Evolutionary conservation across 1,284 basidiomycete species (phyloP).

Genomic region (Sanghuangporus weigelae): DNA sequence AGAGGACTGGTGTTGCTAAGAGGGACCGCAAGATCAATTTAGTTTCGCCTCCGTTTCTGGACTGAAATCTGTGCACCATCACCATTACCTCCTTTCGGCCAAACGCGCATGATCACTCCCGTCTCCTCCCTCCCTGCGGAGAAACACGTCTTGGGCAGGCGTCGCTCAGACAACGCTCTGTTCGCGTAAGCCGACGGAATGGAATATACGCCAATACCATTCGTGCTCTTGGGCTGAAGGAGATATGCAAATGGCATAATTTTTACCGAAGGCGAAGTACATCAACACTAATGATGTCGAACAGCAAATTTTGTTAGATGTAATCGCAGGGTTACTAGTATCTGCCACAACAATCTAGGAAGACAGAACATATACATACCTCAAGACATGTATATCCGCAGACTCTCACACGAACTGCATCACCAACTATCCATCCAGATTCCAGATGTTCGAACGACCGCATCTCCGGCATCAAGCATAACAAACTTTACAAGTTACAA

Average conservation of each 20-base stretch:
- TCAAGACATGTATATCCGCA: neutral
- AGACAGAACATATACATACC: neutral
- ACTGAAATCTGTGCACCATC: neutral
- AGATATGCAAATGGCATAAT: neutral
- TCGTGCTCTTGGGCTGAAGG: neutral
- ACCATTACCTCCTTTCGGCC: constrained; percentile 1
- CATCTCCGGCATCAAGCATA: no score
- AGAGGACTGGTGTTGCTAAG: neutral
- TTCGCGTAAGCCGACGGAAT: no score
- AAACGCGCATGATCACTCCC: neutral
- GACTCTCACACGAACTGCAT: neutral
- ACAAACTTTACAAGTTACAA: no score
- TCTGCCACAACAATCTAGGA: neutral
- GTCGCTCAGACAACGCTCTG: neutral
- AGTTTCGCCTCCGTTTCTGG: neutral
- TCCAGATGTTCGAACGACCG: no score
- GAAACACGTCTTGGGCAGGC: neutral
- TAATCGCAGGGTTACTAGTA: neutral
- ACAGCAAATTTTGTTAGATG: neutral
- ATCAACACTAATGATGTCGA: neutral
- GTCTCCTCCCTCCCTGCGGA: neutral
- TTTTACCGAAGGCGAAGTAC: neutral
- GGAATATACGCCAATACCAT: neutral
- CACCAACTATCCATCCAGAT: no score
- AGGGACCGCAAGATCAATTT: neutral